phyloP scores from a whole-genome alignment of 2,329 filamentous ascomycete genomes.

The Lecanicillium sp. region DNA sequence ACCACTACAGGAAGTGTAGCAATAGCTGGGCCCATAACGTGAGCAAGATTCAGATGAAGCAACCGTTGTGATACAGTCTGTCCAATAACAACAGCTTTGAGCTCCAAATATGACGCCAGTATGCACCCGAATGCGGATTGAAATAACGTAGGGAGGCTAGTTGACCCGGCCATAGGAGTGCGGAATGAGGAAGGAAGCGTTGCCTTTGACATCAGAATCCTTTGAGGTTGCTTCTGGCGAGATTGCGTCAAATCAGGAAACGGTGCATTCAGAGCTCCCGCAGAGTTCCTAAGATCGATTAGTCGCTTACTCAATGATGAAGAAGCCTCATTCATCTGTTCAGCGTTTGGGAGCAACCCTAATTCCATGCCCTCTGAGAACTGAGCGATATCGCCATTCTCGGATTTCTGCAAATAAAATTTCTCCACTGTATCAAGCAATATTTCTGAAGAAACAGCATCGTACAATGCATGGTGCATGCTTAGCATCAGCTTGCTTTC shows the following conservation, averaged over 20 bases:
- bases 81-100: constrained; percentile 15
- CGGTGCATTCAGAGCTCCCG: constrained; percentile 13
- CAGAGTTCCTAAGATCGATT: constrained; percentile 5
- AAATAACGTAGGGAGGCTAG: too few relatives aligned
- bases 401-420: constrained; percentile 6
- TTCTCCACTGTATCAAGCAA: constrained; percentile 32
- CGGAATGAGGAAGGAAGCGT: too few relatives aligned
- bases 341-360: constrained; percentile 13
- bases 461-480: constrained; percentile 54
- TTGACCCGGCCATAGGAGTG: too few relatives aligned
- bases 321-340: constrained; percentile 13
- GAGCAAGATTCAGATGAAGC: constrained; percentile 14
- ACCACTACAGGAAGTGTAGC: constrained; percentile 15
- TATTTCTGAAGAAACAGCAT: constrained; percentile 47
- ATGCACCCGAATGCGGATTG: constrained; percentile 17
- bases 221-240: constrained; percentile 12
- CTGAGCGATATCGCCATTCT: constrained; percentile 3
- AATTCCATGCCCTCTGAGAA: constrained; percentile 13
- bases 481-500: constrained; percentile 25
- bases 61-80: constrained; percentile 16
- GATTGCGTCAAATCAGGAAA: constrained; percentile 17
- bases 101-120: constrained; percentile 13
- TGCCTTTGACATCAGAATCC: too few relatives aligned
- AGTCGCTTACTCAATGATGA: constrained; percentile 12
- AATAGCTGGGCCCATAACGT: constrained; percentile 16